phyloP scores from a whole-genome alignment of 2,329 filamentous ascomycete genomes.

The Sporothrix brasiliensis region DNA sequence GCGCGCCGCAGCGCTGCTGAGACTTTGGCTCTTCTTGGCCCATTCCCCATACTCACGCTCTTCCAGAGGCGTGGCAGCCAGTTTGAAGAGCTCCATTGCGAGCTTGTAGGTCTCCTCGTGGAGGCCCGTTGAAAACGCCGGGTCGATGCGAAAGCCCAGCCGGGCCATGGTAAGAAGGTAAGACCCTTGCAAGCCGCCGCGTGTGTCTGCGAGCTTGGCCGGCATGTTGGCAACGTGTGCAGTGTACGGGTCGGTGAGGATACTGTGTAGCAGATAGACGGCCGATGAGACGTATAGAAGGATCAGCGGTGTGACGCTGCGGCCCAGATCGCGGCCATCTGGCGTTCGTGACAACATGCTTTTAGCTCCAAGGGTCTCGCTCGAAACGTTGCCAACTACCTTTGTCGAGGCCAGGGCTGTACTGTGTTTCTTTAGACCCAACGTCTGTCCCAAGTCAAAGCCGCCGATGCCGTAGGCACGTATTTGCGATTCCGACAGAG shows the following conservation, averaged over 20 bases:
- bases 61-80: conserved; percentile 76
- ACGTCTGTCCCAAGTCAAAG: conserved; percentile 28
- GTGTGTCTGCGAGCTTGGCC: conserved; percentile 68
- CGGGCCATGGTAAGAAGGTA: conserved; percentile 80
- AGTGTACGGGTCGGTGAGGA: conserved; percentile 54
- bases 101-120: conserved; percentile 72
- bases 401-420: neutral
- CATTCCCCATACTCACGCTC: conserved; percentile 44
- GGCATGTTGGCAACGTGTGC: conserved; percentile 62
- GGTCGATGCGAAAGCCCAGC: conserved; percentile 73
- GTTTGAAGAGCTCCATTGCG: conserved; percentile 79
- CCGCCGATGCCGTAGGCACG: conserved; percentile 35
- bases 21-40: conserved; percentile 26
- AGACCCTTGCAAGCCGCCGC: conserved; percentile 72
- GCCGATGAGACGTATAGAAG: conserved; percentile 54
- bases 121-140: conserved; percentile 60
- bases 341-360: neutral
- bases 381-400: neutral
- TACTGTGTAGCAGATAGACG: conserved; percentile 55
- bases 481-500: conserved; percentile 17
- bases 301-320: conserved; percentile 40
- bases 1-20: neutral
- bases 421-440: conserved; percentile 1
- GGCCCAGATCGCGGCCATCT: no score
- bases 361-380: neutral